Conservation (phyloP, 2,329 filamentous ascomycete genomes). For the Clonostachys rosea region DNA sequence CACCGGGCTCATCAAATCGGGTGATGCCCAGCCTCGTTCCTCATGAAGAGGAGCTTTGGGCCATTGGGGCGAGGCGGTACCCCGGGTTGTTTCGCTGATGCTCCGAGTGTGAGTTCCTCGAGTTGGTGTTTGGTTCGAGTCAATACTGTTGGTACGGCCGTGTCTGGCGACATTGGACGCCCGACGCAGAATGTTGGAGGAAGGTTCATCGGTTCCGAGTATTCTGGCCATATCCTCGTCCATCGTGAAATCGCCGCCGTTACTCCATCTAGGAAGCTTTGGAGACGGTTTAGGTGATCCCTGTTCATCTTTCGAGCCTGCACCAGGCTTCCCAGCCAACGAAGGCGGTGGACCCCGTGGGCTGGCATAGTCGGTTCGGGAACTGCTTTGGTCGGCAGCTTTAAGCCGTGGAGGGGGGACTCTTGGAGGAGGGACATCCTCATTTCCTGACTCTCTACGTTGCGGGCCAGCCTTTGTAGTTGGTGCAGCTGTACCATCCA, state of each 20-base stretch:
- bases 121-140: conserved; percentile 38
- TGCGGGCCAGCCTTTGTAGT: too few relatives aligned
- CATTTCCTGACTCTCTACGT: too few relatives aligned
- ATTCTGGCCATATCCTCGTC: conserved; percentile 95
- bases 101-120: conserved; percentile 52
- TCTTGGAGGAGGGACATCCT: too few relatives aligned
- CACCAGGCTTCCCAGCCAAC: conserved; percentile 46
- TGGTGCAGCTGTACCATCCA: too few relatives aligned
- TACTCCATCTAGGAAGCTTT: conserved; percentile 69
- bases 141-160: conserved; percentile 80
- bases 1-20: conserved; percentile 70
- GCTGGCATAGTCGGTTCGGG: too few relatives aligned
- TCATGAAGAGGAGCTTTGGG: conserved; percentile 62
- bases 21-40: conserved; percentile 40
- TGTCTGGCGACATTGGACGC: conserved; percentile 94
- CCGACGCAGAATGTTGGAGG: conserved; percentile 76
- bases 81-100: conserved; percentile 59
- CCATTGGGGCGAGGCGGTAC: conserved; percentile 67
- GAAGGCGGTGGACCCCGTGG: too few relatives aligned
- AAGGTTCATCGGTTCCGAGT: conserved; percentile 67
- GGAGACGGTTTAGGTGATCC: conserved; percentile 52
- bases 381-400: neutral
- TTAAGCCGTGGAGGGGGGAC: neutral
- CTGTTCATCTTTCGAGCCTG: conserved; percentile 40
- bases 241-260: conserved; percentile 84